These are phyloP conservation scores for Gossypium trilobum DNA, from an alignment of 441 rosid genomes.

Conservation along the genomic window DNA sequence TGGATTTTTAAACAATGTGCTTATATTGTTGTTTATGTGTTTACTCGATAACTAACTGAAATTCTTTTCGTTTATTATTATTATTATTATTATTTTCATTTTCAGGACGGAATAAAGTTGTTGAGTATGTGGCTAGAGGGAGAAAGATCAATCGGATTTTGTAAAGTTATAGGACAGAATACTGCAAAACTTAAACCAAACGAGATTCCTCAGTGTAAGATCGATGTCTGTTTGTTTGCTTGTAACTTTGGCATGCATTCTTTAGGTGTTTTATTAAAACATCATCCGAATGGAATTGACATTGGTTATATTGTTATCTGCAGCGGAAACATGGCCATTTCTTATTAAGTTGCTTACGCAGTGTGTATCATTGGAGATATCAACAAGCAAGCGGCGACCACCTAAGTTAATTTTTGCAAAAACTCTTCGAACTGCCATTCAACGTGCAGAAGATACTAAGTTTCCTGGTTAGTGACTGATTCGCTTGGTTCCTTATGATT, in stretches of 20 bases:
- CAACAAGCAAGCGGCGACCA: slow-evolving; percentile 54
- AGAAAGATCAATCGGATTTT: slow-evolving; percentile 51
- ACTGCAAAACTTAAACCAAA: slow-evolving; percentile 55
- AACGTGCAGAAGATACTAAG: slow-evolving; percentile 61
- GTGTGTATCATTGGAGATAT: slow-evolving; percentile 65
- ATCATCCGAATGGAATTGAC: slow-evolving; percentile 16
- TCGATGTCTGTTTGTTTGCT: neutral
- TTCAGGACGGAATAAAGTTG: slow-evolving; percentile 76
- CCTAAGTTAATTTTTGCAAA: slow-evolving; percentile 63
- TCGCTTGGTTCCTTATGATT: neutral
- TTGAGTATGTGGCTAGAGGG: slow-evolving; percentile 81
- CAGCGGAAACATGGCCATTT: slow-evolving; percentile 95
- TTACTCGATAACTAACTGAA: neutral
- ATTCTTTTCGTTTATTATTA: neutral
- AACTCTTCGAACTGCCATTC: slow-evolving; percentile 59
- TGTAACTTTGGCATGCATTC: neutral
- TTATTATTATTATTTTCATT: neutral
- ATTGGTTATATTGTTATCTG: slow-evolving; percentile 24
- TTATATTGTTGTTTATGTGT: neutral
- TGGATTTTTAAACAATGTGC: neutral
- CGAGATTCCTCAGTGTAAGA: slow-evolving; percentile 67
- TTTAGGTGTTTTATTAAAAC: neutral
- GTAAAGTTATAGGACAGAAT: slow-evolving; percentile 55
- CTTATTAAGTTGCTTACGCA: slow-evolving; percentile 53
- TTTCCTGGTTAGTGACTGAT: slow-evolving; percentile 48